phyloP scores from a whole-genome alignment of 495 filamentous ascomycete species.

The Penicillium fimorum region DNA sequence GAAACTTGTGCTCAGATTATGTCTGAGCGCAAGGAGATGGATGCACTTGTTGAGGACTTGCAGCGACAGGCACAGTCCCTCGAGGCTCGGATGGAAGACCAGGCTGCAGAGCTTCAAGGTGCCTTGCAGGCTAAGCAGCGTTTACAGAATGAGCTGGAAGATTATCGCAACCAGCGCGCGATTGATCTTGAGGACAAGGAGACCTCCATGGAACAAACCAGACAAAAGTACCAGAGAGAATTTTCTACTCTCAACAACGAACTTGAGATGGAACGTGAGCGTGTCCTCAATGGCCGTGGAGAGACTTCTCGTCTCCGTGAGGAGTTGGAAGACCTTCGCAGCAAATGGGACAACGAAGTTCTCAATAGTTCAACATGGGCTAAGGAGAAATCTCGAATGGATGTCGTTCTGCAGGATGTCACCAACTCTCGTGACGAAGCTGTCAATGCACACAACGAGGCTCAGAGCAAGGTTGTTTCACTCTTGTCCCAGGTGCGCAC shows the following conservation, averaged over 20 bases:
- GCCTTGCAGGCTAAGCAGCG: slow-evolving; percentile 90
- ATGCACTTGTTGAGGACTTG: slow-evolving; percentile 82
- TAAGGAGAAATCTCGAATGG: slow-evolving; percentile 92
- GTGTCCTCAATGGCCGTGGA: slow-evolving; percentile 63
- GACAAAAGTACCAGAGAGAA: slow-evolving; percentile 95
- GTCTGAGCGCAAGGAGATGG: slow-evolving; percentile 89
- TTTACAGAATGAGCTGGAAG: slow-evolving; percentile 95
- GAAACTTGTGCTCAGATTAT: slow-evolving; percentile 87
- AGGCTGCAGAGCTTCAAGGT: slow-evolving; percentile 82
- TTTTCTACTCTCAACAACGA: slow-evolving; percentile 86
- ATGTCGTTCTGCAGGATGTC: slow-evolving; percentile 86
- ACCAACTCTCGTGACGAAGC: slow-evolving; percentile 90
- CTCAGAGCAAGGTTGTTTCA: slow-evolving; percentile 84
- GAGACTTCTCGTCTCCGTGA: slow-evolving; percentile 79
- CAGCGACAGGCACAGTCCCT: slow-evolving; percentile 84
- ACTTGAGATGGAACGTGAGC: slow-evolving; percentile 89
- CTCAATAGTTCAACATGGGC: slow-evolving; percentile 97
- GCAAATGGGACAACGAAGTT: slow-evolving; percentile 98
- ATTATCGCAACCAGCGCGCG: slow-evolving; percentile 90
- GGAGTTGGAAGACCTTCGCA: slow-evolving; percentile 90
- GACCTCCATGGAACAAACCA: slow-evolving; percentile 91
- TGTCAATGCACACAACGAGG: slow-evolving; percentile 88
- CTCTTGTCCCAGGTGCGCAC: slow-evolving; percentile 88
- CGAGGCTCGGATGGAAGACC: slow-evolving; percentile 88
- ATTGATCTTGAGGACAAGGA: slow-evolving; percentile 98